Conservation (phyloP, 148 eudicot species). For the Chenopodium album region DNA sequence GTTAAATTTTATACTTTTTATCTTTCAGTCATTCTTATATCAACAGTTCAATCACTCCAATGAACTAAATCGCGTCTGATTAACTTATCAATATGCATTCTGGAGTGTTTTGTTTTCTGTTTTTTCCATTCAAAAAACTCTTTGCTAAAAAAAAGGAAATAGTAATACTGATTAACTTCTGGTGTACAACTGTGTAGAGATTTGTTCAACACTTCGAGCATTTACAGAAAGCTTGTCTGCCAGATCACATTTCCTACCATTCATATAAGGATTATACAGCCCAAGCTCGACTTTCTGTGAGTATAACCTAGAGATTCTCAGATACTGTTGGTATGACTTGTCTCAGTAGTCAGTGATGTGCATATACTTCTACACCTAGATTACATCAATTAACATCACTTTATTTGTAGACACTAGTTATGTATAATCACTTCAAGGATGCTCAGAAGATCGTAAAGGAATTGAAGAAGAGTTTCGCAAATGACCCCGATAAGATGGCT, state of each 20-base stretch:
- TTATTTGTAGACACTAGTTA: conserved; percentile 50
- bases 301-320: conserved; percentile 21
- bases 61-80: neutral
- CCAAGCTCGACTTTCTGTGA: conserved; percentile 64
- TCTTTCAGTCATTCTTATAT: too few species aligned
- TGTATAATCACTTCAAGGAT: conserved; percentile 77
- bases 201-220: conserved; percentile 93
- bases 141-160: neutral
- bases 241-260: conserved; percentile 68
- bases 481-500: conserved; percentile 58
- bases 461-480: conserved; percentile 52
- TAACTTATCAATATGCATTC: neutral
- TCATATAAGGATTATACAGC: conserved; percentile 68
- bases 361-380: neutral
- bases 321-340: neutral
- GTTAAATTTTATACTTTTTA: neutral
- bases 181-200: conserved; percentile 45
- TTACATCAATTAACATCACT: conserved; percentile 2
- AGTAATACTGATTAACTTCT: conserved; percentile 13
- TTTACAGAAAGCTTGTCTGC: conserved; percentile 81
- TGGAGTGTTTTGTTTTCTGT: neutral
- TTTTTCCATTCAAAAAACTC: neutral
- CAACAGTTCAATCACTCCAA: neutral
- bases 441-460: conserved; percentile 85
- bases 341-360: neutral